phyloP scores from a whole-genome alignment of 1,284 basidiomycete genomes.

The Irpex sp. region DNA sequence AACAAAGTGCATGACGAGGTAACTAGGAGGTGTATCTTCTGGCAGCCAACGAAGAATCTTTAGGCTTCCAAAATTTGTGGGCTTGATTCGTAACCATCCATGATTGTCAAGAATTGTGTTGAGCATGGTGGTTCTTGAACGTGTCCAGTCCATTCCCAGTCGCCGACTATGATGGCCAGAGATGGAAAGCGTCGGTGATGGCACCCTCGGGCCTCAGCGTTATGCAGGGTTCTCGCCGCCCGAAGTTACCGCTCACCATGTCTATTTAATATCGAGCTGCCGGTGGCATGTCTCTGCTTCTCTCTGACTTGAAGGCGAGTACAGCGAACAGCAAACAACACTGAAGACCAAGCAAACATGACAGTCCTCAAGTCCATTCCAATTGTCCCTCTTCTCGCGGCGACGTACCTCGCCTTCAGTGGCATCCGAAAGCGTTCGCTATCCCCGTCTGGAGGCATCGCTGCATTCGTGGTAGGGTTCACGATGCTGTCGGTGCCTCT shows the following conservation, averaged over 20 bases:
- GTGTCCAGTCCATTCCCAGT: neutral
- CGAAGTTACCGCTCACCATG: neutral
- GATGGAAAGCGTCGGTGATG: neutral
- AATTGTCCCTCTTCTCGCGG: constrained; percentile 28
- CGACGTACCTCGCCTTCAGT: constrained; percentile 39
- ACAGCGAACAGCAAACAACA: neutral
- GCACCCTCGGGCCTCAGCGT: neutral
- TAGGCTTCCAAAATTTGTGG: too few species aligned
- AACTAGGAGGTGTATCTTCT: too few species aligned
- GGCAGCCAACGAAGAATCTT: too few species aligned
- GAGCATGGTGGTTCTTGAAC: too few species aligned
- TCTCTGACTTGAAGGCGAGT: neutral
- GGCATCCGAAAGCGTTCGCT: constrained; percentile 56
- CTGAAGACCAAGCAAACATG: neutral
- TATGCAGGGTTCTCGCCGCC: neutral
- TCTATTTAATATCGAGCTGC: neutral
- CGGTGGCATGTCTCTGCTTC: neutral
- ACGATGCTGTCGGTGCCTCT: constrained; percentile 56
- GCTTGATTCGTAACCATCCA: too few species aligned
- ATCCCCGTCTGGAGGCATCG: constrained; percentile 65
- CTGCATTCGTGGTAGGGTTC: constrained; percentile 74
- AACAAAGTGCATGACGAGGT: too few species aligned
- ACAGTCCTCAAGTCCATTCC: neutral
- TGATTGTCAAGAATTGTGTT: too few species aligned
- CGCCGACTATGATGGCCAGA: neutral